Evolutionary conservation across 208 protist species (phyloP).

Genomic region (Vickermania ingenoplastis): DNA sequence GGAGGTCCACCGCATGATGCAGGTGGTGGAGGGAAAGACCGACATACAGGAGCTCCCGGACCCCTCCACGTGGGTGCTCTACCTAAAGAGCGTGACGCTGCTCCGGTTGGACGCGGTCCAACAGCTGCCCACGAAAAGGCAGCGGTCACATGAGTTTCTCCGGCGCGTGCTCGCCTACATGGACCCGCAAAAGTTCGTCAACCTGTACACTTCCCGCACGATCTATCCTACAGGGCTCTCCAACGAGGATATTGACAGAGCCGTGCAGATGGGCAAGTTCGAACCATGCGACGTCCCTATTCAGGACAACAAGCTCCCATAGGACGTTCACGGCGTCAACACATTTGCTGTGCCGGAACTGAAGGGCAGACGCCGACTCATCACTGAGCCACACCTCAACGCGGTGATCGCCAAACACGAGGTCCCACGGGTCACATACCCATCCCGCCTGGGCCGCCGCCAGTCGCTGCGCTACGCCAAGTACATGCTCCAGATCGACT

Average conservation of each 20-base stretch:
- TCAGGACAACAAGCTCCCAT: not conserved
- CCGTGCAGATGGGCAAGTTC: conserved; percentile 3
- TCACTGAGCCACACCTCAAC: conserved; percentile 4
- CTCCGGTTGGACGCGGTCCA: conserved; percentile 1
- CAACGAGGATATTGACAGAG: not conserved
- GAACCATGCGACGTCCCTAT: not conserved
- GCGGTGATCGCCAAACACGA: not conserved
- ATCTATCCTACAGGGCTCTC: not conserved
- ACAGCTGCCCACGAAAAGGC: not conserved
- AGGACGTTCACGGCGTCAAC: not conserved
- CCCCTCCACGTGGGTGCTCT: not conserved
- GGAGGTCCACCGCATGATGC: conserved; percentile 1
- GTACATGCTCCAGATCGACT: conserved; percentile 3
- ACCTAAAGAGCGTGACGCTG: conserved; percentile 5
- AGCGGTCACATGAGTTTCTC: not conserved
- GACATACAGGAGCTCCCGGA: not conserved
- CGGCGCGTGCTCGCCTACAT: not conserved
- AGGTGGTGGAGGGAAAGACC: not conserved
- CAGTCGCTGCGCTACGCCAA: not conserved
- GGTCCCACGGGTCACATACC: not conserved
- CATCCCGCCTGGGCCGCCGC: not conserved
- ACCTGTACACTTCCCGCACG: not conserved
- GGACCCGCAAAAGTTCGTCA: not conserved
- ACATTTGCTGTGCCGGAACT: not conserved
- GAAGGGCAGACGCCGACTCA: not conserved